Conservation (phyloP, 2,329 filamentous ascomycete genomes). For the Plenodomus biglobosus region DNA sequence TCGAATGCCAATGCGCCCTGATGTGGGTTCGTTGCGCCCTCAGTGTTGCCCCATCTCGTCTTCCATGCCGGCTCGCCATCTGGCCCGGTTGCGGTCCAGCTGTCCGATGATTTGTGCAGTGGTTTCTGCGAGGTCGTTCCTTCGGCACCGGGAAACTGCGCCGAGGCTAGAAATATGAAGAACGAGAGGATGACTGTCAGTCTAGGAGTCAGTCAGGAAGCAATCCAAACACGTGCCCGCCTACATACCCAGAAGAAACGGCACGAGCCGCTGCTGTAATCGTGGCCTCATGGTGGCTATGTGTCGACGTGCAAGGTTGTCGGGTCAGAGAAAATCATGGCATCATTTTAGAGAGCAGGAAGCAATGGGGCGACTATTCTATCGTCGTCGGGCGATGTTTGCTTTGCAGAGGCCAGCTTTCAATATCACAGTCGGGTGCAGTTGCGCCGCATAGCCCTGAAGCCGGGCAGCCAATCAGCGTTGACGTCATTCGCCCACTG, state of each 20-base stretch:
- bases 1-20: conserved; percentile 33
- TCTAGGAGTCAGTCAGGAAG: conserved; percentile 22
- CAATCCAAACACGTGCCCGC: conserved; percentile 6
- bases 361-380: conserved; percentile 16
- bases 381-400: conserved; percentile 19
- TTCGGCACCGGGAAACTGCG: conserved; percentile 13
- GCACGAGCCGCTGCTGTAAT: conserved; percentile 41
- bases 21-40: conserved; percentile 13
- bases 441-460: conserved; percentile 16
- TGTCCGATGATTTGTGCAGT: conserved; percentile 14
- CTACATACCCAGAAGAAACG: conserved; percentile 39
- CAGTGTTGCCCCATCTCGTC: conserved; percentile 22
- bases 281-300: conserved; percentile 38
- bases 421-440: conserved; percentile 21
- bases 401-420: conserved; percentile 42
- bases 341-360: conserved; percentile 26
- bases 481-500: conserved; percentile 25
- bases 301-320: conserved; percentile 13
- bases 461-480: conserved; percentile 31
- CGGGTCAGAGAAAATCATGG: conserved; percentile 30
- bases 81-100: conserved; percentile 13
- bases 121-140: conserved; percentile 22
- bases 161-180: conserved; percentile 28
- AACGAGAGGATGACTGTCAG: conserved; percentile 36
- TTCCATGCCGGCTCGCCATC: conserved; percentile 23